Base-by-base conservation (phyloP, 352 stramenopile species). In the Phytophthora cactorum region DNA sequence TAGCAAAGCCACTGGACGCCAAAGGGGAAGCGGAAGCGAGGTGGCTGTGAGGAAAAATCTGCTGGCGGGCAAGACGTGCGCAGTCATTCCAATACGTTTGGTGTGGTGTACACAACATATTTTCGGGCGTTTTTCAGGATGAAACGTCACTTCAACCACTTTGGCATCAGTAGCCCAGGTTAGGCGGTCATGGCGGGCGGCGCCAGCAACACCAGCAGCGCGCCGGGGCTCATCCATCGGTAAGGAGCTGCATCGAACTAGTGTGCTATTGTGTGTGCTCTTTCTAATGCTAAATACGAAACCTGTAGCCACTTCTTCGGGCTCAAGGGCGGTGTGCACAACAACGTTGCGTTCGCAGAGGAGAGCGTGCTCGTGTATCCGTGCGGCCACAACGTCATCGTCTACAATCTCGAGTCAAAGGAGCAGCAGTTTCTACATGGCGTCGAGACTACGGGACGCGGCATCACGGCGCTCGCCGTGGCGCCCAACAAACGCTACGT, bases 351-450 rank as follows among this genome's bases (percentile, higher is more conserved):
- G 44, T 97, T 95, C 53, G 75, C 85, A 11, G 91, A 97, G 50
- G 91, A 97, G 53, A 88, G 90, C 47, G 68, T 91, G 43, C 80
- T 97, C 15, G 77, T 96, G 55, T 96, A 97, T 52, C 89, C 90
- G 22, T 95, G 86, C 52, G 91, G 90, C 41, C 88, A 97, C 77
- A 95, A 96, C 66, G 77, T 96, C 22, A 78, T 96, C 32, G 70
- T 97, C 15, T 84, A 96, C 75, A 95, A 95, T 59, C 91, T 96
- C 60, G 90, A 96, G 60, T 95, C 84, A 25, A 95, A 96, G 57
- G 84, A 93, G 54, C 90, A 97, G 69, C 90, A 97, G 73, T 96
- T 97, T 46, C 83, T 97, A 25, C 86, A 96, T 52, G 92, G 89
- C 56, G 90, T 91, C 45, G 92, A 98, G 52, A 81, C 63, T 8